Evolutionary conservation across 768 basidiomycete species (phyloP), one percentile per base, ranked within the genome.

Genomic region (Boletus bicolor): DNA sequence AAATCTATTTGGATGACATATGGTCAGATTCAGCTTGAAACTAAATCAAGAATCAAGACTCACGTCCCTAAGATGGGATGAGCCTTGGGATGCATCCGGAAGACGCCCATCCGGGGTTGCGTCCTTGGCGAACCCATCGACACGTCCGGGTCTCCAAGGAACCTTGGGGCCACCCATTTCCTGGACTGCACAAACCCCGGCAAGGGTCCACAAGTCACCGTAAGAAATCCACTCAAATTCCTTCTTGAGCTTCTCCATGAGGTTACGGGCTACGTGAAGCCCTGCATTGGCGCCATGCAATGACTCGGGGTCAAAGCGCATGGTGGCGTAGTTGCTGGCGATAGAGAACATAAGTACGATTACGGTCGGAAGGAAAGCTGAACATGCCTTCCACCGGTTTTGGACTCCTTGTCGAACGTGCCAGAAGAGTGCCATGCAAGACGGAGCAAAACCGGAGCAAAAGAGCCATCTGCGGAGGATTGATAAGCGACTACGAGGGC

Each of bases 201-300:
- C 96, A 38, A 99, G 86, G 26, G 96, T 99, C 94, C 95, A 97
- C 54, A 97, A 78, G 70, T 98, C 95, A 60, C 94, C 95, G 71
- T 97, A 98, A 55, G 83, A 89, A 62, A 98, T 97, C 93, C 94
- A 95, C 0, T 85, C 81, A 77, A 89, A 92, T 64, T 96, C 83
- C 51, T 84, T 66, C 77, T 98, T 95, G 68, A 98, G 72, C 54
- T 88, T 81, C 68, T 97, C 91, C 83, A 98, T 86, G 55, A 91
- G 71, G 6, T 72, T 78, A 54, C 96, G 90, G 39, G 93, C 95
- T 52, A 93, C 68, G 57, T 87, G 73, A 52, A 96, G 78, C 28
- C 93, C 93, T 28, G 83, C 83, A 73, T 96, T 96, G 48, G 92
- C 93, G 36, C 77, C 83, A 68, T 98, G 93, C 30, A 79, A 68